Evolutionary conservation across 768 basidiomycete species (phyloP).

Genomic region (Tricholoma matsutake): DNA sequence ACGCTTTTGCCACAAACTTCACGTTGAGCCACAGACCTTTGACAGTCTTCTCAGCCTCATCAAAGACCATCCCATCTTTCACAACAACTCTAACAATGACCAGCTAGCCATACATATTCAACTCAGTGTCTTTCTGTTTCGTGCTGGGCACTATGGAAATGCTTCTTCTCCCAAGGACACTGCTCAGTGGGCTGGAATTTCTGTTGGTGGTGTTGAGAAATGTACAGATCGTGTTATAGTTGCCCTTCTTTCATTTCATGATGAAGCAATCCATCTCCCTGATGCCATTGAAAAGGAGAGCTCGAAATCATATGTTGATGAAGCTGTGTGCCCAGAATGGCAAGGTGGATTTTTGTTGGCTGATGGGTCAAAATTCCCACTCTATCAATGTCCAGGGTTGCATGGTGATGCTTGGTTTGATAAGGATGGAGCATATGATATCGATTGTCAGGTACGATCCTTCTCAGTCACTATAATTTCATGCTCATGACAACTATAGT

Average conservation of each 20-base stretch:
- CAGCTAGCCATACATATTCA: conserved; percentile 19
- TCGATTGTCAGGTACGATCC: conserved; percentile 11
- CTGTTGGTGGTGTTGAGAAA: too few relatives aligned
- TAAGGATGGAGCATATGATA: conserved; percentile 16
- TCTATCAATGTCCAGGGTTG: conserved; percentile 21
- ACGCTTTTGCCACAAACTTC: background rate
- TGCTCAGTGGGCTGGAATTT: conserved; percentile 6
- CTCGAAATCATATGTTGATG: conserved; percentile 9
- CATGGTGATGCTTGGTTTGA: conserved; percentile 23
- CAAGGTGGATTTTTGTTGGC: conserved; percentile 22
- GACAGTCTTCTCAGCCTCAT: conserved; percentile 6
- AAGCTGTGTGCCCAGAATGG: conserved; percentile 13
- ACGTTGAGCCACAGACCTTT: background rate
- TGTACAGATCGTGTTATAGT: conserved; percentile 20
- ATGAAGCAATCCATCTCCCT: conserved; percentile 1
- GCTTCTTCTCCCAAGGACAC: conserved; percentile 14
- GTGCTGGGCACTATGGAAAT: conserved; percentile 14
- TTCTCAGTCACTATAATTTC: background rate
- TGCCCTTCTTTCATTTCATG: too few relatives aligned
- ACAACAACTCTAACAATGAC: conserved; percentile 18
- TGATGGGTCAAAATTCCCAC: conserved; percentile 22
- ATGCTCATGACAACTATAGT: background rate
- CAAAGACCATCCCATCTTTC: conserved; percentile 17
- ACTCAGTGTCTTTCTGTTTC: conserved; percentile 21
- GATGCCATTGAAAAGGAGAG: conserved; percentile 8